Percentiles rank a stretch among this genome's conserved stretches.
These are phyloP conservation scores for Ramaria sp. DNA, from an alignment of 768 basidiomycete species.

Conservation along the genomic window DNA sequence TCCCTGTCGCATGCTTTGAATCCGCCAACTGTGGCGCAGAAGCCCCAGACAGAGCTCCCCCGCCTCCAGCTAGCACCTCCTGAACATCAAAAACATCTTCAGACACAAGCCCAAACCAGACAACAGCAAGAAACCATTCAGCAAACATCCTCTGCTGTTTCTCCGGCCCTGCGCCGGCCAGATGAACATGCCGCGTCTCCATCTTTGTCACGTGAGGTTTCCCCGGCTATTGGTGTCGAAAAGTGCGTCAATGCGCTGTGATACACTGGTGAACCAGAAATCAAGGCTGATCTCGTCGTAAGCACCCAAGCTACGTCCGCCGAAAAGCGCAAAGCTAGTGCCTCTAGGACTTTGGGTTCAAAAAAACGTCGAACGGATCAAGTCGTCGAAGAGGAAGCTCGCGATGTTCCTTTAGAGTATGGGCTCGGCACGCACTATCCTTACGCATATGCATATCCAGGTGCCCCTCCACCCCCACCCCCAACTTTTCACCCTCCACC, in stretches of 20 bases:
- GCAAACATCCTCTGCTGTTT: background rate
- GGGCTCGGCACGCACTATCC: slow-evolving; percentile 4
- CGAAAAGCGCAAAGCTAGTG: slow-evolving; percentile 1
- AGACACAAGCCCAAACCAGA: background rate
- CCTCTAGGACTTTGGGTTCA: background rate
- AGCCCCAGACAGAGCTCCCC: background rate
- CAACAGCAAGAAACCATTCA: background rate
- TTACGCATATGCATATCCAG: background rate
- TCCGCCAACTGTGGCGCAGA: background rate
- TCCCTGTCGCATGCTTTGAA: slow-evolving; percentile 1
- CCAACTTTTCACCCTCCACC: background rate
- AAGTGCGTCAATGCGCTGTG: slow-evolving; percentile 1
- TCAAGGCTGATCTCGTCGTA: background rate
- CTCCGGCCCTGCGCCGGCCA: background rate
- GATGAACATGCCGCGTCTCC: background rate
- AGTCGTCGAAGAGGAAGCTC: background rate
- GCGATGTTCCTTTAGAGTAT: background rate
- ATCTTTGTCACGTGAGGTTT: slow-evolving; percentile 6
- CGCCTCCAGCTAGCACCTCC: slow-evolving; percentile 8
- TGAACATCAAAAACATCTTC: slow-evolving; percentile 7
- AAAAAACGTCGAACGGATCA: slow-evolving; percentile 6
- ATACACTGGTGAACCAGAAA: background rate
- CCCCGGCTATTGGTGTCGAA: slow-evolving; percentile 1
- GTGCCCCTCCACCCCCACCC: background rate
- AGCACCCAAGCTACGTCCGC: background rate